These are phyloP conservation scores for Dryas drummondii DNA, from an alignment of 306 rosid species.

Conservation along the genomic window DNA sequence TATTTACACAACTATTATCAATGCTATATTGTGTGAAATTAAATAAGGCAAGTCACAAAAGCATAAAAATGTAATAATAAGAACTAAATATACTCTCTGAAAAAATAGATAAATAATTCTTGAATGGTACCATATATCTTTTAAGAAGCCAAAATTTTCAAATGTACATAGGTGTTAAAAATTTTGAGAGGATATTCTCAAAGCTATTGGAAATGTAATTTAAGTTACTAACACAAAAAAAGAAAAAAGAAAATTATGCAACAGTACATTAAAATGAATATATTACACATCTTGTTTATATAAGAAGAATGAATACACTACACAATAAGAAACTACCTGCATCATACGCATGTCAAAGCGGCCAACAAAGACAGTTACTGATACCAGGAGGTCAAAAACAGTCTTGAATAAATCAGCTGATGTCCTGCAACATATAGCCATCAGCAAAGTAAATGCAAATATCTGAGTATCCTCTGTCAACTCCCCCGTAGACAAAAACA, in stretches of 20 bases:
- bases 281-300: too few relatives aligned
- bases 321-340: slow-evolving; percentile 58
- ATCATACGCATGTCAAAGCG: slow-evolving; percentile 99
- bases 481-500: not conserved
- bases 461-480: too few relatives aligned
- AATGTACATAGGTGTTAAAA: not conserved
- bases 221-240: not conserved
- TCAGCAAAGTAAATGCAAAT: slow-evolving; percentile 25
- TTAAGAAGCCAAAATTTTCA: not conserved
- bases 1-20: not conserved
- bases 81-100: not conserved
- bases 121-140: too few relatives aligned
- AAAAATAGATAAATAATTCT: too few relatives aligned
- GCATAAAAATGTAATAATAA: not conserved
- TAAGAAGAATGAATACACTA: not conserved
- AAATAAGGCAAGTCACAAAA: not conserved
- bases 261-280: not conserved
- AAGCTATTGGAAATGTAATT: not conserved
- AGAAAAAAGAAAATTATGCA: not conserved
- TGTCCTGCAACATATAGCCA: slow-evolving; percentile 65
- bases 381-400: slow-evolving; percentile 90
- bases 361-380: slow-evolving; percentile 95
- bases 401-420: slow-evolving; percentile 99
- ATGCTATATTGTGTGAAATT: not conserved
- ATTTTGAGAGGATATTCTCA: not conserved